phyloP scores from a whole-genome alignment of 768 basidiomycete genomes.

The Kwoniella dejecticola region DNA sequence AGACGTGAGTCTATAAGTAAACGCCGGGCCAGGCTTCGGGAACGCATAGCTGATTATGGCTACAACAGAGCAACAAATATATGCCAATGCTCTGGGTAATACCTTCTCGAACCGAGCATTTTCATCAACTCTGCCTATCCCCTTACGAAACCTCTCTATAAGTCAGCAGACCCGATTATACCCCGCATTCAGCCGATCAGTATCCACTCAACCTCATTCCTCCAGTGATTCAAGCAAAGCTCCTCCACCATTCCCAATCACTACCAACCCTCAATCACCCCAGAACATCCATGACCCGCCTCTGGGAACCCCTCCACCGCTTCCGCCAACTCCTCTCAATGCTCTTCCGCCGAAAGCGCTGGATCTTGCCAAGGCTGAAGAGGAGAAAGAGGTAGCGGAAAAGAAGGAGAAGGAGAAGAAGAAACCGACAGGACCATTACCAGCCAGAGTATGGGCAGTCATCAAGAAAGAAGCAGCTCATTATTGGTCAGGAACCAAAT shows the following conservation, averaged over 20 bases:
- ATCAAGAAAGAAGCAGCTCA: conserved; percentile 94
- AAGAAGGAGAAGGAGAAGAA: conserved; percentile 41
- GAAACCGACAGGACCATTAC: conserved; percentile 34
- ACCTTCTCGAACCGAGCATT: conserved; percentile 17
- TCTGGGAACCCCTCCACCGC: conserved; percentile 34
- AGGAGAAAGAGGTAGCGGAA: conserved; percentile 34
- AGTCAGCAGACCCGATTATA: conserved; percentile 12
- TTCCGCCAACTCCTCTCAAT: conserved; percentile 27
- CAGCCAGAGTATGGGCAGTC: conserved; percentile 76
- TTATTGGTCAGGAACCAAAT: conserved; percentile 95
- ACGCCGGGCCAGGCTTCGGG: not conserved
- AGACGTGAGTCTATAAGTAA: conserved; percentile 9
- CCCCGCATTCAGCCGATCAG: conserved; percentile 9
- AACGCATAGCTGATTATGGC: not conserved
- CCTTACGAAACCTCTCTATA: conserved; percentile 13
- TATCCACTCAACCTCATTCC: conserved; percentile 23
- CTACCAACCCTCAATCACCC: conserved; percentile 12
- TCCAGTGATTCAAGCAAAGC: conserved; percentile 14
- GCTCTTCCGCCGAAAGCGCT: conserved; percentile 32
- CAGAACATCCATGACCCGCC: conserved; percentile 27
- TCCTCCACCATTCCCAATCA: conserved; percentile 17
- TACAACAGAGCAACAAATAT: conserved; percentile 13
- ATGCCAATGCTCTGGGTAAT: conserved; percentile 15
- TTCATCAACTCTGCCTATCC: conserved; percentile 21
- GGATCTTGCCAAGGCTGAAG: conserved; percentile 22